Evolutionary conservation across 2,329 filamentous ascomycete genomes (phyloP).

Genomic region (Fusarium sp.): DNA sequence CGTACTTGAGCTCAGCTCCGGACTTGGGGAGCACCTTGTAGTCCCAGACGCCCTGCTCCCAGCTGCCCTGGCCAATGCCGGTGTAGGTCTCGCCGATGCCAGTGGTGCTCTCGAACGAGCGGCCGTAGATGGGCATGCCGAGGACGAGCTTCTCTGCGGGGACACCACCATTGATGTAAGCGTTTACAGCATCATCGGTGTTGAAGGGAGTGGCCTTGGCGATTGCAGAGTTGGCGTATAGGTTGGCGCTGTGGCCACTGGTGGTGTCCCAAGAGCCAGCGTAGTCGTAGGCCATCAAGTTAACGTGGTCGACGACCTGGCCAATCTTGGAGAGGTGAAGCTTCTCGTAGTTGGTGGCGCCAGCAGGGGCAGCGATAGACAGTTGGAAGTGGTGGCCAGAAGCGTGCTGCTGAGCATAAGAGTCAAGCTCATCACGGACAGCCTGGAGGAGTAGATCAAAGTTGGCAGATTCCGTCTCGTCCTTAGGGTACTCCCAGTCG

Average conservation of each 20-base stretch:
- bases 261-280: constrained; percentile 42
- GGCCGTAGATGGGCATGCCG: constrained; percentile 33
- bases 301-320: constrained; percentile 23
- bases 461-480: constrained; percentile 22
- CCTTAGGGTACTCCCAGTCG: constrained; percentile 30
- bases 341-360: constrained; percentile 19
- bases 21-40: constrained; percentile 30
- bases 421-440: constrained; percentile 24
- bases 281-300: constrained; percentile 35
- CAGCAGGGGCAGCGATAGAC: constrained; percentile 28
- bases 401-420: constrained; percentile 11
- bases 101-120: constrained; percentile 25
- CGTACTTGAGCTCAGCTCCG: constrained; percentile 21
- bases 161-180: constrained; percentile 23
- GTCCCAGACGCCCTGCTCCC: constrained; percentile 31
- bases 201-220: constrained; percentile 12
- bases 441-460: constrained; percentile 29
- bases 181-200: constrained; percentile 17
- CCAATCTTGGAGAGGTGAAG: constrained; percentile 20
- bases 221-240: constrained; percentile 51
- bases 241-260: constrained; percentile 32
- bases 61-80: constrained; percentile 29
- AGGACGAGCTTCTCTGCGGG: constrained; percentile 25
- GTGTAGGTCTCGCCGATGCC: constrained; percentile 25
- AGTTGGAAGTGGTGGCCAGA: constrained; percentile 20